Evolutionary conservation across 1,284 basidiomycete species (phyloP).

Genomic region (Ceratobasidium sp.): DNA sequence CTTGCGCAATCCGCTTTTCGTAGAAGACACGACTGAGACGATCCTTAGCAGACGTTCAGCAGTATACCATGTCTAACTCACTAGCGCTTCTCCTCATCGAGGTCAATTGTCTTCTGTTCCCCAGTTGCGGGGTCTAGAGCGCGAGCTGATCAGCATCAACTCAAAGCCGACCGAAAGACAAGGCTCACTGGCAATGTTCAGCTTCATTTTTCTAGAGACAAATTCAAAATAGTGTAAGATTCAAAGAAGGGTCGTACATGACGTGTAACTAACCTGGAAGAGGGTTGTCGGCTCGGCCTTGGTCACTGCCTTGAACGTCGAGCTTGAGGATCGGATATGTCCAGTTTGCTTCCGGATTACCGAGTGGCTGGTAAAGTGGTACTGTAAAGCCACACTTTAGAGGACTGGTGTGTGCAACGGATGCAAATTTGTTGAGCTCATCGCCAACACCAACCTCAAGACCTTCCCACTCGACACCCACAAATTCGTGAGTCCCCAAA

Average conservation of each 20-base stretch:
- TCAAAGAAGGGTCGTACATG: neutral
- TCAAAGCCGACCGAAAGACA: constrained; percentile 48
- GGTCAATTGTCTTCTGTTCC: constrained; percentile 95
- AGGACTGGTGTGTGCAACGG: constrained; percentile 1
- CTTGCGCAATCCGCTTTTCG: constrained; percentile 97
- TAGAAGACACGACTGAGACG: constrained; percentile 86
- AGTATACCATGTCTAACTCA: constrained; percentile 60
- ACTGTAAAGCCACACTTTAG: constrained; percentile 18
- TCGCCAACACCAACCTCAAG: constrained; percentile 41
- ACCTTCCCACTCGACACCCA: constrained; percentile 42
- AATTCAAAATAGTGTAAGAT: neutral
- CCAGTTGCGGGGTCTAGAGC: constrained; percentile 89
- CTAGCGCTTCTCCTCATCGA: constrained; percentile 94
- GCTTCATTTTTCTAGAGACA: constrained; percentile 77
- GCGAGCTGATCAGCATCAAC: constrained; percentile 50
- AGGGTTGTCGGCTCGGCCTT: constrained; percentile 32
- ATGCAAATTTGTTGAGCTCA: constrained; percentile 31
- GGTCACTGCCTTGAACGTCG: constrained; percentile 39
- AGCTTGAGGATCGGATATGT: constrained; percentile 56
- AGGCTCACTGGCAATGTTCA: constrained; percentile 93
- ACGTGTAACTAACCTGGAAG: constrained; percentile 15
- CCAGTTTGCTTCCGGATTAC: constrained; percentile 54
- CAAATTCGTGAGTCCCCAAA: constrained; percentile 27
- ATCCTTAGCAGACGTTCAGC: constrained; percentile 7
- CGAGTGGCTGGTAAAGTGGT: constrained; percentile 16